phyloP scores from a whole-genome alignment of 2,329 filamentous ascomycete genomes.

The Phaeomoniella chlamydospora region DNA sequence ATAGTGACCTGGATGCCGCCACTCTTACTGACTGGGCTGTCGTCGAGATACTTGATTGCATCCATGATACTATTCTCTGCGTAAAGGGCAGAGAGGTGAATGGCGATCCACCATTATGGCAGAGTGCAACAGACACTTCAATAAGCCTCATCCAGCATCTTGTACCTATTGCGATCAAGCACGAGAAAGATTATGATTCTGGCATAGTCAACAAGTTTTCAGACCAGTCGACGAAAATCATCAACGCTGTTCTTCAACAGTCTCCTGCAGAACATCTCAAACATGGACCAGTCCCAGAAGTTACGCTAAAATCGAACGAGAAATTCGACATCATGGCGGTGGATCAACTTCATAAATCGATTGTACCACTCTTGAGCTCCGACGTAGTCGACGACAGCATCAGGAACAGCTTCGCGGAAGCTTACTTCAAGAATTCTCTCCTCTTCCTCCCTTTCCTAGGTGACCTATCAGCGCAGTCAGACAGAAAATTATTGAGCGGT shows the following conservation, averaged over 20 bases:
- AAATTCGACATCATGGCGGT: constrained; percentile 70
- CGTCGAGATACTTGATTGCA: constrained; percentile 46
- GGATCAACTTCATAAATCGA: constrained; percentile 42
- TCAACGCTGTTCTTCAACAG: constrained; percentile 48
- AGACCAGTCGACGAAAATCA: constrained; percentile 50
- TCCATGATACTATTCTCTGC: constrained; percentile 55
- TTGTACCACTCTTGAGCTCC: constrained; percentile 61
- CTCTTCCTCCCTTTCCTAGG: constrained; percentile 56
- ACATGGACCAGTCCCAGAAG: constrained; percentile 17
- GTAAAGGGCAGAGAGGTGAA: constrained; percentile 73
- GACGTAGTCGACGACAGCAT: constrained; percentile 49
- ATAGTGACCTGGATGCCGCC: constrained; percentile 33
- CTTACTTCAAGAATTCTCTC: constrained; percentile 68
- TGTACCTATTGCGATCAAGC: constrained; percentile 43
- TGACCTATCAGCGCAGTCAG: constrained; percentile 36
- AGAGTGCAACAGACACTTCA: constrained; percentile 57
- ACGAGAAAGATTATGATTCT: constrained; percentile 13
- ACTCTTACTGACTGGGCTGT: constrained; percentile 1
- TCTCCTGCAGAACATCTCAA: neutral
- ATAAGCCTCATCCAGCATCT: constrained; percentile 54
- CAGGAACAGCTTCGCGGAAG: constrained; percentile 55
- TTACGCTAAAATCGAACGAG: constrained; percentile 52
- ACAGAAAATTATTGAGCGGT: constrained; percentile 39
- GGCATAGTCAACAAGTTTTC: neutral
- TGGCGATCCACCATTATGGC: constrained; percentile 53